Evolutionary conservation across 164 flowering plant species (phyloP).

Genomic region (Protea cynaroides): DNA sequence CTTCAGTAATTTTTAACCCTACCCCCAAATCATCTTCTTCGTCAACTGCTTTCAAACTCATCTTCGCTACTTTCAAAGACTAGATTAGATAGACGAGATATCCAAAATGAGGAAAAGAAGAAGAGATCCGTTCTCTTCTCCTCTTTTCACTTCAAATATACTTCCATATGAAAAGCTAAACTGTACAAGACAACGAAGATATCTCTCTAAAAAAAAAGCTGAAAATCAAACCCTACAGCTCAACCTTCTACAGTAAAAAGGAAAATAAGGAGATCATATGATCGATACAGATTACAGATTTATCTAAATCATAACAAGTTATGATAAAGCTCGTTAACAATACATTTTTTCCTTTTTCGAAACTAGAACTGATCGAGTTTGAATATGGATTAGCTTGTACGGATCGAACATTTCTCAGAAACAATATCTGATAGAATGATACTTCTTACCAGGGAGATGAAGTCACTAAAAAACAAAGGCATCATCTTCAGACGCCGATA

Average conservation of each 20-base stretch:
- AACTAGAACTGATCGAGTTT: slow-evolving; percentile 32
- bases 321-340: neutral
- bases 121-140: no score
- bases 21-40: no score
- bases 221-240: no score
- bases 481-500: slow-evolving; percentile 5
- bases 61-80: slow-evolving; percentile 39
- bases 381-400: slow-evolving; percentile 13
- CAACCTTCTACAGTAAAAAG: slow-evolving; percentile 5
- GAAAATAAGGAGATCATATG: neutral
- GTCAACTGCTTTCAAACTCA: slow-evolving; percentile 47
- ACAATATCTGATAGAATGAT: neutral
- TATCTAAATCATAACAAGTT: neutral
- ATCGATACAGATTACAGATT: neutral
- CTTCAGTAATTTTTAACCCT: no score
- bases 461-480: slow-evolving; percentile 2
- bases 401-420: slow-evolving; percentile 28
- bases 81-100: neutral
- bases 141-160: no score
- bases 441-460: slow-evolving; percentile 18
- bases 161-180: slow-evolving; percentile 2
- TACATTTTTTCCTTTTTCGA: slow-evolving; percentile 21
- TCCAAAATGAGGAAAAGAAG: neutral
- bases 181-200: slow-evolving; percentile 8
- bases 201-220: no score